phyloP scores from a whole-genome alignment of 2,329 filamentous ascomycete genomes.

The Neonectria sp. region DNA sequence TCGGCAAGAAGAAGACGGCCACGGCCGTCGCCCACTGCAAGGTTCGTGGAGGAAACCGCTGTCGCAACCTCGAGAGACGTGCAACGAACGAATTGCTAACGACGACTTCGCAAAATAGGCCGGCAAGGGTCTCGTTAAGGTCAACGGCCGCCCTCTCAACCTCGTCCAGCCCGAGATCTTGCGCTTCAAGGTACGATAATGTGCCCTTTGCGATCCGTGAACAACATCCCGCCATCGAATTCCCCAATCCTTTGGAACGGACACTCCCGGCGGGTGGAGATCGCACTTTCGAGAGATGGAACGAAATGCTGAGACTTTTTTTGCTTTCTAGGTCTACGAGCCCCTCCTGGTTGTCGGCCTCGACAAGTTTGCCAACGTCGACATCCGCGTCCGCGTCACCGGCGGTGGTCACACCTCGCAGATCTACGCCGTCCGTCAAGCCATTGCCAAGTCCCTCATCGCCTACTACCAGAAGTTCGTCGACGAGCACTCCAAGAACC shows the following conservation, averaged over 20 bases:
- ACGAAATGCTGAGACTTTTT: constrained; percentile 41
- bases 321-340: constrained; percentile 85
- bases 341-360: constrained; percentile 96
- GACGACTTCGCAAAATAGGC: constrained; percentile 50
- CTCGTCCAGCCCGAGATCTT: constrained; percentile 97
- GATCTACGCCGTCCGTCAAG: constrained; percentile 98
- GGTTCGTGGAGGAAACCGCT: constrained; percentile 65
- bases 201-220: constrained; percentile 19
- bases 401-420: constrained; percentile 99
- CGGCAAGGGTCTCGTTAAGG: constrained; percentile 88
- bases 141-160: constrained; percentile 96
- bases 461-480: constrained; percentile 99
- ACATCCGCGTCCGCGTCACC: constrained; percentile 96
- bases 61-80: constrained; percentile 16
- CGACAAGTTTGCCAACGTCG: constrained; percentile 97
- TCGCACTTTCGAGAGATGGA: constrained; percentile 16
- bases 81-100: constrained; percentile 48
- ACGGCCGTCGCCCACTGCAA: constrained; percentile 94
- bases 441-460: constrained; percentile 85
- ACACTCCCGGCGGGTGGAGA: constrained; percentile 7
- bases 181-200: constrained; percentile 87
- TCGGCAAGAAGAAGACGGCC: constrained; percentile 98
- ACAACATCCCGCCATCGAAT: constrained; percentile 23
- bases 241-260: constrained; percentile 27
- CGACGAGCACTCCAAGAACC: constrained; percentile 99